phyloP scores from a whole-genome alignment of 2,329 filamentous ascomycete species.

The Alternaria arbusti region DNA sequence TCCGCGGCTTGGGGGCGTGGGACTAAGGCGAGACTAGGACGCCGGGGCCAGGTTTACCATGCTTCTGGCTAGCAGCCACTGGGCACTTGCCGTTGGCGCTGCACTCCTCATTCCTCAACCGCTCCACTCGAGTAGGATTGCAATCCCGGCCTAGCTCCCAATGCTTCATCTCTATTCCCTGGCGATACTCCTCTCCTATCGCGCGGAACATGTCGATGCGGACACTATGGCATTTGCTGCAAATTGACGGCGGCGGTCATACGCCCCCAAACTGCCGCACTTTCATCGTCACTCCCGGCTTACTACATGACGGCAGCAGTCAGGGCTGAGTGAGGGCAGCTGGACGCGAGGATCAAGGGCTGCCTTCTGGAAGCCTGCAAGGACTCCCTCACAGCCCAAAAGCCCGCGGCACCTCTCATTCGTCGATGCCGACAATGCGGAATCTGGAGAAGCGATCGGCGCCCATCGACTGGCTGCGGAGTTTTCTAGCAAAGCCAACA shows the following conservation, averaged over 20 bases:
- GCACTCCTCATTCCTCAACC: constrained; percentile 4
- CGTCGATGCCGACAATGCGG: neutral
- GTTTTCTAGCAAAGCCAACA: neutral
- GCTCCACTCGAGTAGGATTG: neutral
- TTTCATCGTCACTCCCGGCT: neutral
- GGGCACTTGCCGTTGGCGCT: constrained; percentile 2
- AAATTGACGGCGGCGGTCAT: neutral
- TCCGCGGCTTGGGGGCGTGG: neutral
- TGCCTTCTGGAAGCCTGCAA: constrained; percentile 5
- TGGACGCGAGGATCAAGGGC: neutral
- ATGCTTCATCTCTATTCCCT: neutral
- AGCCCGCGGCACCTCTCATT: constrained; percentile 1
- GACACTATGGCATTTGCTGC: neutral
- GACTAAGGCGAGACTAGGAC: constrained; percentile 3
- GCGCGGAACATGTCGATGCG: neutral
- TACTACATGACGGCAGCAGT: neutral
- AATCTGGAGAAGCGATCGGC: constrained; percentile 2
- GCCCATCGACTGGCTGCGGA: neutral
- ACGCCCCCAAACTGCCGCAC: neutral
- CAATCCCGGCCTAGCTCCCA: neutral
- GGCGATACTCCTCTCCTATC: neutral
- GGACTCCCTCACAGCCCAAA: neutral
- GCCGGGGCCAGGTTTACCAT: neutral
- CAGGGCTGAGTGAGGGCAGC: neutral
- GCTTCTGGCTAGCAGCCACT: constrained; percentile 1